Conservation (phyloP, 164 flowering plant species). For the Taxillus chinensis region DNA sequence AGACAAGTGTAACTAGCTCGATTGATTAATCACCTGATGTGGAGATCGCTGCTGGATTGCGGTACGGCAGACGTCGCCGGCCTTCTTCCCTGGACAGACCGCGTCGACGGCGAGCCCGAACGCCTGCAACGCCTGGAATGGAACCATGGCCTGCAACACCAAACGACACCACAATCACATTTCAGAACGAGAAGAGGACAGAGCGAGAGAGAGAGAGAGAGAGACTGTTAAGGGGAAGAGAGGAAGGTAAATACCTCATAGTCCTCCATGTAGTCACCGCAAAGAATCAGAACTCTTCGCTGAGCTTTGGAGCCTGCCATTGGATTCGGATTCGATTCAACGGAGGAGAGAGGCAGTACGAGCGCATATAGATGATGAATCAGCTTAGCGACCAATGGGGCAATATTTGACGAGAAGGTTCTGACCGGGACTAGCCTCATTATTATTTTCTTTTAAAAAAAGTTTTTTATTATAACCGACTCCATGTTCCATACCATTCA, state of each 20-base stretch:
- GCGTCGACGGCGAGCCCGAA: slow-evolving; percentile 75
- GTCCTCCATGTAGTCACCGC: slow-evolving; percentile 96
- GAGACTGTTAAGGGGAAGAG: neutral
- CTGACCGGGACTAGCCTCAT: too few relatives aligned
- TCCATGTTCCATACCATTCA: too few relatives aligned
- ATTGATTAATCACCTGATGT: slow-evolving; percentile 34
- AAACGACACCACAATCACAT: neutral
- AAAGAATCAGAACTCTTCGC: slow-evolving; percentile 53
- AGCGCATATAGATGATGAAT: neutral
- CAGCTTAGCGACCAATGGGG: too few relatives aligned
- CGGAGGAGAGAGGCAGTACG: neutral
- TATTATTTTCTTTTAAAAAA: too few relatives aligned
- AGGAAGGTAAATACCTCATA: slow-evolving; percentile 43
- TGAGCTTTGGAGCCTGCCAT: slow-evolving; percentile 24
- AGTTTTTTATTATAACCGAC: too few relatives aligned
- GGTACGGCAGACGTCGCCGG: slow-evolving; percentile 82
- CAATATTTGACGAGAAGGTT: too few relatives aligned
- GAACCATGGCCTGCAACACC: slow-evolving; percentile 73
- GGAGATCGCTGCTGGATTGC: slow-evolving; percentile 45
- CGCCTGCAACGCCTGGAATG: slow-evolving; percentile 85
- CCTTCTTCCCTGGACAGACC: slow-evolving; percentile 90
- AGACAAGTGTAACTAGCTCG: neutral
- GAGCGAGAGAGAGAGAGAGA: neutral
- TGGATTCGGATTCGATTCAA: slow-evolving; percentile 5
- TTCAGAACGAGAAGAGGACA: neutral